Base-by-base conservation (phyloP, 805 yeast genomes). In the Lachancea quebecensis region DNA sequence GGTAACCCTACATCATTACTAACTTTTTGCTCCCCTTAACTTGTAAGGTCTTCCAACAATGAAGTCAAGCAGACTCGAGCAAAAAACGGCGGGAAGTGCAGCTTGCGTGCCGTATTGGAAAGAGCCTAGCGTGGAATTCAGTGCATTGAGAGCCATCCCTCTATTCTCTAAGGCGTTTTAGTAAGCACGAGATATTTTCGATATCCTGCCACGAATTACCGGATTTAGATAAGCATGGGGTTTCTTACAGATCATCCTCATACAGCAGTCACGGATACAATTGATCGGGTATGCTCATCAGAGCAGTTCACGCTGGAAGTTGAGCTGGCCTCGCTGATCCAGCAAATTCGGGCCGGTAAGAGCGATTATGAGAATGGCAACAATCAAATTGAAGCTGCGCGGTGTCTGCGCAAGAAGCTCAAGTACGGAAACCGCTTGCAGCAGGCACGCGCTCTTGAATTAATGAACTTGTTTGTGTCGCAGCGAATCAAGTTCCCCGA, bases 331-430 rank as follows among this genome's bases (percentile, higher is more conserved):
- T 57, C 61, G 16, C 44, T 70, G 33, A 47, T 69, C 7, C 58
- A 61, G n/a, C 47, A 63, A 16, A 67, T 71, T 21, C 57, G 59
- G 33, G 70, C 78, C 4, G 65, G 69, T 18, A 62, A 72, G 2
- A 65, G 50, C 27, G 55, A 58, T 4, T 52, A 56, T 27, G 50
- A 47, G 27, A 57, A 55, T 25, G 45, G 50, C 4, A 47, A 49
- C 17, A 63, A 62, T 70, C 81, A 41, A 64, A 71, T 30, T 29
- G 99, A 93, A 62, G 91, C 95, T 1, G 97, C 97, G 0, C 72
- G 98, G 36, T 95, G 96, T 1, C 68, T 93, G 17, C 75, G 99
- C 41, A 93, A 93, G 71, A 80, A 81, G 57, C 68, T 93, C 59
- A 93, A 95, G 66, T 85, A 91, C 59, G 98, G 97, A n/a, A 58